Conservation (phyloP, 2,329 filamentous ascomycete species). For the Penicillium sp. region DNA sequence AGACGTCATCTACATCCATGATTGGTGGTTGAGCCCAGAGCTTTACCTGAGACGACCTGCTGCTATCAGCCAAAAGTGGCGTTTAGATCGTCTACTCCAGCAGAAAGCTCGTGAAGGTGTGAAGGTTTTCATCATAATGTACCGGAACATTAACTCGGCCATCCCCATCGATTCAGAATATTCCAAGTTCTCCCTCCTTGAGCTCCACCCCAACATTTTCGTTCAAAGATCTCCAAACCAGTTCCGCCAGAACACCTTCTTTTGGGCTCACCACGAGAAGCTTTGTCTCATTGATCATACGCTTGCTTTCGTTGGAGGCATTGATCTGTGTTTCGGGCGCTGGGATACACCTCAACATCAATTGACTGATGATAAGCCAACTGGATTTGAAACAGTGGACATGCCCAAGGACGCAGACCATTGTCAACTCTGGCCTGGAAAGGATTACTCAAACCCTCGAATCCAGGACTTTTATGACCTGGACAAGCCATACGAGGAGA, state of each 20-base stretch:
- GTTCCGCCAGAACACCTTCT: conserved; percentile 98
- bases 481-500: conserved; percentile 95
- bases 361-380: conserved; percentile 89
- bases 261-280: conserved; percentile 99
- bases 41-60: conserved; percentile 92
- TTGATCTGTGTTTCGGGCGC: conserved; percentile 94
- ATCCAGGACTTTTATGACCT: conserved; percentile 94
- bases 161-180: conserved; percentile 98
- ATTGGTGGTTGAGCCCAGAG: conserved; percentile 98
- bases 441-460: conserved; percentile 96
- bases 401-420: conserved; percentile 84
- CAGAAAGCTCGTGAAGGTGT: conserved; percentile 92
- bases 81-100: conserved; percentile 89
- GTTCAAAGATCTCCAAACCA: conserved; percentile 96
- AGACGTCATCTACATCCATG: conserved; percentile 98
- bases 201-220: conserved; percentile 94
- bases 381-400: conserved; percentile 82
- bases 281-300: conserved; percentile 96
- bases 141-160: conserved; percentile 95
- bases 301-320: conserved; percentile 90
- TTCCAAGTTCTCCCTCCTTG: conserved; percentile 93
- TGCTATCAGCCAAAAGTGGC: conserved; percentile 97
- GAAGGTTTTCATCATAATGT: conserved; percentile 97
- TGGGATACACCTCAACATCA: conserved; percentile 97
- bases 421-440: conserved; percentile 94